These are phyloP conservation scores for Aspergillus aculeatinus DNA, from an alignment of 2,329 filamentous ascomycete genomes.

Conservation along the genomic window DNA sequence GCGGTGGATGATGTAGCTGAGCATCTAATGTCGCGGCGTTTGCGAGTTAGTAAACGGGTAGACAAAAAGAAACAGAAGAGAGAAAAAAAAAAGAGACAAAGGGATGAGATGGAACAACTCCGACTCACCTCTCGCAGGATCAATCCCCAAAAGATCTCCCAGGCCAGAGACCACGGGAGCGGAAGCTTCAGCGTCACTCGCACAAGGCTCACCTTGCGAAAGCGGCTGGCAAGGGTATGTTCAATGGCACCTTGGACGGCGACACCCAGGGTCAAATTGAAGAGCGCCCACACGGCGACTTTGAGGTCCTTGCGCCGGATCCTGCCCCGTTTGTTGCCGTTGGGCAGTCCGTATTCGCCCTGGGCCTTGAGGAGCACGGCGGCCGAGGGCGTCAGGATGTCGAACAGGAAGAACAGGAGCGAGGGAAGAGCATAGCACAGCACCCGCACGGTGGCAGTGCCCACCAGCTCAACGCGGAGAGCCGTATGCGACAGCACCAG, in stretches of 20 bases:
- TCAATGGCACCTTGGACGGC: constrained; percentile 58
- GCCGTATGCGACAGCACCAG: constrained; percentile 75
- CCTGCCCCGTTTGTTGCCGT: constrained; percentile 36
- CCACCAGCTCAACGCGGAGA: constrained; percentile 71
- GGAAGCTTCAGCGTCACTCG: constrained; percentile 60
- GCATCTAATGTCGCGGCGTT: constrained; percentile 19
- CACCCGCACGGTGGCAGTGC: constrained; percentile 65
- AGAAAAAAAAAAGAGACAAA: too few relatives aligned
- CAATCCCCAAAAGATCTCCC: constrained; percentile 55
- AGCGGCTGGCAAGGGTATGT: constrained; percentile 51
- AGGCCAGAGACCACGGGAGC: constrained; percentile 61
- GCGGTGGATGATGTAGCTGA: constrained; percentile 69
- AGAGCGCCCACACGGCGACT: constrained; percentile 53
- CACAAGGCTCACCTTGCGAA: constrained; percentile 56
- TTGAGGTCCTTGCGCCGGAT: constrained; percentile 47
- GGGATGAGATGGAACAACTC: too few relatives aligned
- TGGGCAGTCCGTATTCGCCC: constrained; percentile 53
- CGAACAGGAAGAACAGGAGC: constrained; percentile 69
- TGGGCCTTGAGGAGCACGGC: constrained; percentile 68
- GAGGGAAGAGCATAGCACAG: constrained; percentile 74
- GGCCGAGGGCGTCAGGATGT: constrained; percentile 67
- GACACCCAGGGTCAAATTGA: constrained; percentile 57
- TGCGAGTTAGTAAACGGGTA: too few relatives aligned
- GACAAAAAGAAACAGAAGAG: not conserved
- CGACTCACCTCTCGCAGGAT: constrained; percentile 52